Evolutionary conservation across 208 protist species (phyloP).

Genomic region (Crithidia bombi): DNA sequence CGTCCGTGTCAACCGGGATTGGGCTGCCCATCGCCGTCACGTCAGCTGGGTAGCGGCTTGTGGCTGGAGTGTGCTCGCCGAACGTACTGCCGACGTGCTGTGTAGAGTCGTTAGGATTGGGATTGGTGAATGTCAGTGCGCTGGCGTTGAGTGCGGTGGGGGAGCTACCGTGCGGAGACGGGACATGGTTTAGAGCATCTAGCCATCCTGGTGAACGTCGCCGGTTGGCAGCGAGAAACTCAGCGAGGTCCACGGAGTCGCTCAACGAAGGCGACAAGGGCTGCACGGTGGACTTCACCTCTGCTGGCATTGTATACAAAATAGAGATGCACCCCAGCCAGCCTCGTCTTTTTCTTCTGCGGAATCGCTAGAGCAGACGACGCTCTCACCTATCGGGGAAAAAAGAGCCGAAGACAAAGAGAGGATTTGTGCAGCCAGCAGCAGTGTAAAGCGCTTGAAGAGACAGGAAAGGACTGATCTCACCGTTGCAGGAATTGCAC

Average conservation of each 20-base stretch:
- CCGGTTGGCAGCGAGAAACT: constrained; percentile 8
- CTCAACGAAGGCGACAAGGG: constrained; percentile 19
- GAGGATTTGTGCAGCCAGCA: no score
- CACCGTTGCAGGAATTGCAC: no score
- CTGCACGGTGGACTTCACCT: neutral
- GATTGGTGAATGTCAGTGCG: neutral
- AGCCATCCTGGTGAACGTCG: constrained; percentile 16
- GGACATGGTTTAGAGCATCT: constrained; percentile 12
- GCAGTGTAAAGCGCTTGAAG: no score
- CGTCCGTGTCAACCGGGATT: constrained; percentile 36
- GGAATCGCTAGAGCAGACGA: no score
- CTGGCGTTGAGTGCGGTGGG: neutral
- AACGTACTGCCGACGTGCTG: constrained; percentile 7
- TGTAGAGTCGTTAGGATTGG: neutral
- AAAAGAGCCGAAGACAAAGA: no score
- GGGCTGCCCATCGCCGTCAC: constrained; percentile 42
- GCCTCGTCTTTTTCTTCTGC: no score
- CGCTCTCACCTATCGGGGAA: no score
- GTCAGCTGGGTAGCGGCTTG: constrained; percentile 24
- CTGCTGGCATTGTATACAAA: constrained; percentile 5
- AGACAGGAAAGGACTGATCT: no score
- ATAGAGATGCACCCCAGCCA: no score
- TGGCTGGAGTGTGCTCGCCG: constrained; percentile 15
- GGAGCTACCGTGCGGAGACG: neutral
- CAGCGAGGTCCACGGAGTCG: constrained; percentile 36